These are phyloP conservation scores for Epichloe gansuensis DNA, from an alignment of 2,329 filamentous ascomycete species.

Conservation along the genomic window DNA sequence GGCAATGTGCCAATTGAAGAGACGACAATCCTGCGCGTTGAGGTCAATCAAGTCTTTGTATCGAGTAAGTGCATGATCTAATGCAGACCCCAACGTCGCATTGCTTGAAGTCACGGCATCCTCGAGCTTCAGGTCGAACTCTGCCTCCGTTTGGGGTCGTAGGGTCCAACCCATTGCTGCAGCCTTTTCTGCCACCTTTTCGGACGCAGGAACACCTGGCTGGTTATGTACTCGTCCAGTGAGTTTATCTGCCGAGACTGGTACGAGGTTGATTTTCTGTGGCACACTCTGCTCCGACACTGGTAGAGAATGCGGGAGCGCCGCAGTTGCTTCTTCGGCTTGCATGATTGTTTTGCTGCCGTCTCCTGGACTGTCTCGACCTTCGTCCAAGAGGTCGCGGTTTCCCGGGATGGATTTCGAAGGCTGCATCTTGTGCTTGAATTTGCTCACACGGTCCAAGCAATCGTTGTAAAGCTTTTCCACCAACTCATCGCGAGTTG, in stretches of 20 bases:
- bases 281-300: constrained; percentile 43
- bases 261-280: constrained; percentile 43
- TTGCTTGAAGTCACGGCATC: constrained; percentile 47
- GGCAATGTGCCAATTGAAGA: constrained; percentile 97
- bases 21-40: constrained; percentile 71
- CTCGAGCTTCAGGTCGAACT: constrained; percentile 61
- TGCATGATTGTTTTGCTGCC: constrained; percentile 57
- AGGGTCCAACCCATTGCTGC: constrained; percentile 74
- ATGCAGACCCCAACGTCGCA: constrained; percentile 77
- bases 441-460: constrained; percentile 80
- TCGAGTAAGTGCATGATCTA: constrained; percentile 83
- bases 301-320: constrained; percentile 41
- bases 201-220: constrained; percentile 53
- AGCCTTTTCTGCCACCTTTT: constrained; percentile 66
- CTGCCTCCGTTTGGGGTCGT: constrained; percentile 47
- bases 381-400: constrained; percentile 66
- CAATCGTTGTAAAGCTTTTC: constrained; percentile 94
- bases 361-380: constrained; percentile 63
- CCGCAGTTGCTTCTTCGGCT: constrained; percentile 56
- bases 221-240: constrained; percentile 64
- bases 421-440: constrained; percentile 65
- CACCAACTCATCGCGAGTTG: constrained; percentile 65
- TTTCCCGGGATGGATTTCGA: constrained; percentile 71
- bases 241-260: constrained; percentile 53
- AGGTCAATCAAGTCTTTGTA: constrained; percentile 76